A percentile compares a stretch with the other conserved stretches of the same genome.
Evolutionary conservation across 2,329 filamentous ascomycete species (phyloP).

Genomic region (Ilyonectria robusta): DNA sequence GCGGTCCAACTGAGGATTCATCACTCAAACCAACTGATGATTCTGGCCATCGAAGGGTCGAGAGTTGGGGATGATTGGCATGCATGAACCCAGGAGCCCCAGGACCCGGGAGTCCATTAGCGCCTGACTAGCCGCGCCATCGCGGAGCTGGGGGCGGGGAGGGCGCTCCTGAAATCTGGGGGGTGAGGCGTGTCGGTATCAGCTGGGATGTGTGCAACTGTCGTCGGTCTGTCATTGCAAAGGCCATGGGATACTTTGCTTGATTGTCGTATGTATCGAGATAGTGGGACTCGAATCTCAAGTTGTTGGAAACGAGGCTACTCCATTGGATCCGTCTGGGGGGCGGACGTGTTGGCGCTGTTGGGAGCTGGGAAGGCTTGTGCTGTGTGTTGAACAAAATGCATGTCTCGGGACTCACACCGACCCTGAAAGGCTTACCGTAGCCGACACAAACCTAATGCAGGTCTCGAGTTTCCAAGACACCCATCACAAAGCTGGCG

Average conservation of each 20-base stretch:
- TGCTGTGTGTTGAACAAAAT: conserved; percentile 12
- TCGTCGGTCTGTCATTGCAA: neutral
- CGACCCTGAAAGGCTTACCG: conserved; percentile 3
- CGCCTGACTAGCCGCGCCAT: conserved; percentile 31
- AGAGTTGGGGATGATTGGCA: conserved; percentile 31
- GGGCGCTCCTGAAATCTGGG: conserved; percentile 48
- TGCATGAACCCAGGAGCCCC: conserved; percentile 32
- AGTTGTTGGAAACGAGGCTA: neutral
- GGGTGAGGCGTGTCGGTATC: conserved; percentile 39
- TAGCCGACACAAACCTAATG: conserved; percentile 22
- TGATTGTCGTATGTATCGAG: neutral
- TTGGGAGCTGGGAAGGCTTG: neutral
- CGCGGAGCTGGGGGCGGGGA: conserved; percentile 33
- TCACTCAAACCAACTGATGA: conserved; percentile 9
- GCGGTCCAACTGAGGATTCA: conserved; percentile 4
- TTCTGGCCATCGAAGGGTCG: conserved; percentile 19
- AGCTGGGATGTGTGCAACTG: conserved; percentile 26
- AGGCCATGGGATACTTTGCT: conserved; percentile 3
- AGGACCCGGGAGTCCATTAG: conserved; percentile 24
- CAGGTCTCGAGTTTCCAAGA: conserved; percentile 13
- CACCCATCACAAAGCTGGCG: conserved; percentile 10
- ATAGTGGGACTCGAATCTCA: neutral
- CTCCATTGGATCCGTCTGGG: neutral
- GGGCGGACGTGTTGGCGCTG: neutral
- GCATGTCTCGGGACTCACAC: conserved; percentile 9